Percentiles rank a stretch among this genome's conserved stretches.
Conservation (phyloP, 2,329 filamentous ascomycete genomes). For the Myriosclerotinia scirpicola region DNA sequence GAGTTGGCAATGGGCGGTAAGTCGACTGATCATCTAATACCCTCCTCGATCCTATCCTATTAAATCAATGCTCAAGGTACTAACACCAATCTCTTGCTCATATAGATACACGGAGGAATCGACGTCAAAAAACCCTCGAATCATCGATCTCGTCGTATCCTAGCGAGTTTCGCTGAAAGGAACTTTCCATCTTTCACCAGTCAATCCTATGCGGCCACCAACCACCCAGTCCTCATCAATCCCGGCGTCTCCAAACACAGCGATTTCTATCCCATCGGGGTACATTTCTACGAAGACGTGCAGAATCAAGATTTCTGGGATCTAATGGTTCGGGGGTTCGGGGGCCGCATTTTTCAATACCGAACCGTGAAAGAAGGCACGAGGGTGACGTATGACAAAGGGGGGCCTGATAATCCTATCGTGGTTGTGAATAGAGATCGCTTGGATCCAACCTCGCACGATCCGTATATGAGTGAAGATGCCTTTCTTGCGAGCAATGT, state of each 20-base stretch:
- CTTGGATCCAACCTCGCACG: not conserved
- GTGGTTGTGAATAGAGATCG: not conserved
- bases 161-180: not conserved
- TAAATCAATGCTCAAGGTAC: not conserved
- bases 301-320: conserved; percentile 14
- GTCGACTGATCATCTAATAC: not conserved
- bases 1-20: conserved; percentile 17
- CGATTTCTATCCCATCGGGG: not conserved
- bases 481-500: not conserved
- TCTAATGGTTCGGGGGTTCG: conserved; percentile 3
- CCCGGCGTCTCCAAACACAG: not conserved
- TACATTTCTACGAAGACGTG: conserved; percentile 3
- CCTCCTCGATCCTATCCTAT: too few species aligned
- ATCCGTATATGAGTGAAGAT: not conserved
- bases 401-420: not conserved
- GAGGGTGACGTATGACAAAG: not conserved
- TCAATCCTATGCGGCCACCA: not conserved
- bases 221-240: not conserved
- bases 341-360: conserved; percentile 6
- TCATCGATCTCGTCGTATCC: not conserved
- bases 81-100: not conserved
- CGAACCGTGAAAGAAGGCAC: not conserved
- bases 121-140: not conserved
- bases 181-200: not conserved
- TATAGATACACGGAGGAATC: conserved; percentile 12